phyloP scores from a whole-genome alignment of 495 filamentous ascomycete genomes.

The Daldinia bambusicola region DNA sequence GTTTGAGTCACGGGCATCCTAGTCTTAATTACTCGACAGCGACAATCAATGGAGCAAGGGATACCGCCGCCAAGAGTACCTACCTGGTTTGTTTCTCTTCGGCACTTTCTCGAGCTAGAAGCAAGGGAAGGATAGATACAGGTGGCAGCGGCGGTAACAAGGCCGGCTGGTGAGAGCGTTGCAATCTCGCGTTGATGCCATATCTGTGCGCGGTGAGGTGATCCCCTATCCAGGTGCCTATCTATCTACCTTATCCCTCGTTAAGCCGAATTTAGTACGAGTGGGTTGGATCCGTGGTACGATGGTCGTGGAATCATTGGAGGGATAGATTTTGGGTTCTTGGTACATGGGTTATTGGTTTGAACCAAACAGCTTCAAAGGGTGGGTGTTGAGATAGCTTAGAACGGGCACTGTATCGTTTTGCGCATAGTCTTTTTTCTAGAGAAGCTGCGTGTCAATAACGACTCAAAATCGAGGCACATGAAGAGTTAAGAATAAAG shows the following conservation, averaged over 20 bases:
- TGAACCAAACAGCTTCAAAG: background rate
- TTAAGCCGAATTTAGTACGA: background rate
- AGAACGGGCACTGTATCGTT: background rate
- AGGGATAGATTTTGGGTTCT: background rate
- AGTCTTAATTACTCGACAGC: background rate
- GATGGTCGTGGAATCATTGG: background rate
- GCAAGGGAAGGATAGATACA: too few species aligned
- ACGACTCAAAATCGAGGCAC: too few species aligned
- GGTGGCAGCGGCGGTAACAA: too few species aligned
- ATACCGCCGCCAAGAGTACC: background rate
- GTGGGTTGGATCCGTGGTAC: background rate
- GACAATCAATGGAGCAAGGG: conserved; percentile 12
- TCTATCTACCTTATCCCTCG: background rate
- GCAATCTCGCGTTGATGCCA: conserved; percentile 38
- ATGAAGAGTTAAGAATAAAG: too few species aligned
- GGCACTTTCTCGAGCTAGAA: conserved; percentile 6
- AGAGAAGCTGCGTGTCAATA: too few species aligned
- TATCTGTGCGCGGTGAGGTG: conserved; percentile 33
- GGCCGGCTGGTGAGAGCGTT: conserved; percentile 14
- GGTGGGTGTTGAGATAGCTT: background rate
- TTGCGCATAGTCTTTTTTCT: background rate
- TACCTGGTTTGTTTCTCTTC: conserved; percentile 18
- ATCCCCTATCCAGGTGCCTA: conserved; percentile 1
- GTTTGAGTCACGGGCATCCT: background rate
- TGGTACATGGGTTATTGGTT: background rate